phyloP scores from a whole-genome alignment of 1,284 basidiomycete genomes.

The Leucoagaricus sp. region DNA sequence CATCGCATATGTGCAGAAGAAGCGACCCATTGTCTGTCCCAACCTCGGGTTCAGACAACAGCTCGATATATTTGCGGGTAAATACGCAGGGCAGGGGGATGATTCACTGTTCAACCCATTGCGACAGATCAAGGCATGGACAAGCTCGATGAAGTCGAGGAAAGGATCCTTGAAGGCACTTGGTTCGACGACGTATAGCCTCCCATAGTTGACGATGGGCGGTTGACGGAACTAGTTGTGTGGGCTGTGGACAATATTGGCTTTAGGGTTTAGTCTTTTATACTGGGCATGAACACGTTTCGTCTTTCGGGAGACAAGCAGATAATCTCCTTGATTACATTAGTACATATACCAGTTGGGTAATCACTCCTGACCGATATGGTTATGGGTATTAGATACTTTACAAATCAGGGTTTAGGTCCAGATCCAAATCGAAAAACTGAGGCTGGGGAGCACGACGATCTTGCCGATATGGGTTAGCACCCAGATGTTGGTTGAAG shows the following conservation, averaged over 20 bases:
- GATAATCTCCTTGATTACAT: background rate
- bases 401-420: constrained; percentile 76
- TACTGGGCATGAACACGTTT: no score
- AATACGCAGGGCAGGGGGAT: constrained; percentile 20
- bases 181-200: background rate
- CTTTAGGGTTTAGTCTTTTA: no score
- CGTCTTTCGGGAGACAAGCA: no score
- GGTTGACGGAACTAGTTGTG: no score
- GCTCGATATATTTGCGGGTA: constrained; percentile 49
- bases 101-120: background rate
- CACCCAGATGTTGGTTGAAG: constrained; percentile 48
- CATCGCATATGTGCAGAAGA: constrained; percentile 54
- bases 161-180: background rate
- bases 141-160: background rate
- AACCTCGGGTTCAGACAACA: constrained; percentile 69
- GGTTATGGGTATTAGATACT: background rate
- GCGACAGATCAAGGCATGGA: constrained; percentile 11
- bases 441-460: constrained; percentile 56
- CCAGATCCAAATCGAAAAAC: constrained; percentile 74
- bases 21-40: constrained; percentile 60
- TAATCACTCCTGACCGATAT: constrained; percentile 1
- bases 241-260: no score
- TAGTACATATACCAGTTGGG: constrained; percentile 6
- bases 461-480: constrained; percentile 71
- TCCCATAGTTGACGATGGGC: no score